Percentiles rank a stretch among this genome's conserved stretches.
Evolutionary conservation across 1,139 yeast species (phyloP).

Genomic region (Arxiozyma telluris): DNA sequence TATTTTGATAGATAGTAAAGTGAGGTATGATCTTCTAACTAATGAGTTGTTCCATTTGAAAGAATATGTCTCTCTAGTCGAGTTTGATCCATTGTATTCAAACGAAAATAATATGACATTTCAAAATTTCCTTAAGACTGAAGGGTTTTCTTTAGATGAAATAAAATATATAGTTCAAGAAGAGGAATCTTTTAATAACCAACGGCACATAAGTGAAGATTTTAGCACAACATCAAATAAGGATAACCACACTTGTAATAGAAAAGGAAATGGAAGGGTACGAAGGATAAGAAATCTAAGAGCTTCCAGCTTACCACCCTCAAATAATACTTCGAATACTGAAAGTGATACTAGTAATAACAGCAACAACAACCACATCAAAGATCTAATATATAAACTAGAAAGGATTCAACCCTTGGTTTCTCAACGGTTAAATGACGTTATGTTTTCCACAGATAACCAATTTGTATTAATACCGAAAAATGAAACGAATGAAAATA

Average conservation of each 20-base stretch:
- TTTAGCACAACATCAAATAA: background rate
- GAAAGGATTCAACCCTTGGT: constrained; percentile 5
- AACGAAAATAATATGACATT: constrained; percentile 24
- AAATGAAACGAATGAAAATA: background rate
- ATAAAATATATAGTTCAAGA: background rate
- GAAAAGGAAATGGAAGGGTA: constrained; percentile 8
- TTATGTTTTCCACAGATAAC: background rate
- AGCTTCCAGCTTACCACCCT: constrained; percentile 8
- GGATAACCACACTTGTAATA: background rate
- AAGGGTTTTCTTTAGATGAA: constrained; percentile 13
- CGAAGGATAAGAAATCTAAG: constrained; percentile 24
- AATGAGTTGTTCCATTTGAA: constrained; percentile 39
- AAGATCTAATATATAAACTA: background rate
- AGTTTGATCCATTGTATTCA: constrained; percentile 31
- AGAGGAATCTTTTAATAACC: background rate
- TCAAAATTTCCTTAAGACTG: constrained; percentile 22
- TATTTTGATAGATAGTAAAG: constrained; percentile 10
- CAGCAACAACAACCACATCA: background rate
- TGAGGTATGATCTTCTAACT: constrained; percentile 31
- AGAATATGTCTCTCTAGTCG: constrained; percentile 35
- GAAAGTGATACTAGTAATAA: background rate
- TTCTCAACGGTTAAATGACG: background rate
- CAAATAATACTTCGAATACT: background rate
- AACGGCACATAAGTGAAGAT: background rate
- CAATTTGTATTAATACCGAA: background rate